Evolutionary conservation across 306 rosid genomes (phyloP).

Genomic region (Begonia fuchsioides): DNA sequence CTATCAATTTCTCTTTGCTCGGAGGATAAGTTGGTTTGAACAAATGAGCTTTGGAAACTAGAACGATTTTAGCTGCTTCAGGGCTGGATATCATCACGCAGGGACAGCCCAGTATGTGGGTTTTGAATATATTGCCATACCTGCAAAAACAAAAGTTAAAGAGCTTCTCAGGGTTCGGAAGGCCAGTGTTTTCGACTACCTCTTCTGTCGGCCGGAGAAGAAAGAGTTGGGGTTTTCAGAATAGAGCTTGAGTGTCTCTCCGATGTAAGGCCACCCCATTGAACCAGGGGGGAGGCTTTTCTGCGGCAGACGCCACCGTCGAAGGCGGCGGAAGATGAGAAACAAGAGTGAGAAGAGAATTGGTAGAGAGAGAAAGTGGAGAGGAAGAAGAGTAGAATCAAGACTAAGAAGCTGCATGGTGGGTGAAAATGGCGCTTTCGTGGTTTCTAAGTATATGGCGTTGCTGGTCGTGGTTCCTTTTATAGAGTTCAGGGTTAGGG

Average conservation of each 20-base stretch:
- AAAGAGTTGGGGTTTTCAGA: constrained; percentile 63
- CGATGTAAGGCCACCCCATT: constrained; percentile 81
- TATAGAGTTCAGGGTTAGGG: neutral
- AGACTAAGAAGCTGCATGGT: neutral
- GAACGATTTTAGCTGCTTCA: constrained; percentile 49
- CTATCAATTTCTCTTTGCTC: constrained; percentile 77
- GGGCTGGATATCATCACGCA: constrained; percentile 86
- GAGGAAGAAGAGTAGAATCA: neutral
- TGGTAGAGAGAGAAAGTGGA: neutral
- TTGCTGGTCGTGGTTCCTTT: neutral
- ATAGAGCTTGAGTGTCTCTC: constrained; percentile 72
- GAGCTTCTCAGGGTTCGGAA: too few relatives aligned
- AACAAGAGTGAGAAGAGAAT: constrained; percentile 11
- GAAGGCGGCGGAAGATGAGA: constrained; percentile 23
- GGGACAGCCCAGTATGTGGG: constrained; percentile 68
- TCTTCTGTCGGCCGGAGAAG: constrained; percentile 47
- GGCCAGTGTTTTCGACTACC: constrained; percentile 17
- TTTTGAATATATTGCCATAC: constrained; percentile 74
- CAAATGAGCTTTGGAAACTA: constrained; percentile 56
- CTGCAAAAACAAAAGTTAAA: constrained; percentile 12
- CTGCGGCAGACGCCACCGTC: constrained; percentile 24
- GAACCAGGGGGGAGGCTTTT: constrained; percentile 76
- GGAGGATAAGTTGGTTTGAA: constrained; percentile 80
- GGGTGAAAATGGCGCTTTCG: too few relatives aligned
- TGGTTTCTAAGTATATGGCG: too few relatives aligned